These are phyloP conservation scores for Pseudogymnoascus sp. DNA, from an alignment of 2,329 filamentous ascomycete genomes.

Conservation along the genomic window DNA sequence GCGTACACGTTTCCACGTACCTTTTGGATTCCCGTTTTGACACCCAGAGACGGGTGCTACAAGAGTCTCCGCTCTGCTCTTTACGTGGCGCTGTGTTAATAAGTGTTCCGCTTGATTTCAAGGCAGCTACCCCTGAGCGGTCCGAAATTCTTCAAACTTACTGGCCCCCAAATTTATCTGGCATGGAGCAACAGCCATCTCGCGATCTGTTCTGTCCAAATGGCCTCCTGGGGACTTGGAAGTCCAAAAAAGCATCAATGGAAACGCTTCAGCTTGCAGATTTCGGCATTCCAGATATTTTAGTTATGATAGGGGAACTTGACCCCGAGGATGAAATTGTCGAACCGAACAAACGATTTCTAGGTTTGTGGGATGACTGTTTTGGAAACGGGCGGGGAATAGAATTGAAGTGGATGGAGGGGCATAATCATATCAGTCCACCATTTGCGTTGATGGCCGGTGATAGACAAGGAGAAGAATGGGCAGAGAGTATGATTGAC, in stretches of 20 bases:
- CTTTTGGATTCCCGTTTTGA: constrained; percentile 19
- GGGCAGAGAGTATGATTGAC: constrained; percentile 22
- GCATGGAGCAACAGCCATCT: not conserved
- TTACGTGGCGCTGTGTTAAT: constrained; percentile 21
- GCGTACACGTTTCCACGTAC: constrained; percentile 25
- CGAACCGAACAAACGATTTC: constrained; percentile 22
- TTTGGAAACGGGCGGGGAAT: constrained; percentile 19
- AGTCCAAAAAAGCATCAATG: constrained; percentile 14
- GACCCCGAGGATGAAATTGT: constrained; percentile 26
- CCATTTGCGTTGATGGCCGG: constrained; percentile 21
- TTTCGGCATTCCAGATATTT: constrained; percentile 17
- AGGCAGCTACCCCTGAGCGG: not conserved
- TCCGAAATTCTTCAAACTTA: constrained; percentile 12
- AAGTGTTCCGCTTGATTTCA: constrained; percentile 22
- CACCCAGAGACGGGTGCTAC: constrained; percentile 17
- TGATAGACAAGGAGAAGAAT: constrained; percentile 22
- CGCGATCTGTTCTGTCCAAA: not conserved
- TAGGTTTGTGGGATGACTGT: constrained; percentile 18
- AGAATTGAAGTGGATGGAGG: constrained; percentile 16
- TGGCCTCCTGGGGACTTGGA: constrained; percentile 14
- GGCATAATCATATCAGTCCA: constrained; percentile 28
- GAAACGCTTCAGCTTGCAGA: constrained; percentile 7
- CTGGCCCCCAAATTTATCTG: not conserved
- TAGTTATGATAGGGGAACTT: constrained; percentile 21
- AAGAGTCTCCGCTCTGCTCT: not conserved